phyloP scores from a whole-genome alignment of 2,329 filamentous ascomycete species.

The Lachnellula occidentalis region DNA sequence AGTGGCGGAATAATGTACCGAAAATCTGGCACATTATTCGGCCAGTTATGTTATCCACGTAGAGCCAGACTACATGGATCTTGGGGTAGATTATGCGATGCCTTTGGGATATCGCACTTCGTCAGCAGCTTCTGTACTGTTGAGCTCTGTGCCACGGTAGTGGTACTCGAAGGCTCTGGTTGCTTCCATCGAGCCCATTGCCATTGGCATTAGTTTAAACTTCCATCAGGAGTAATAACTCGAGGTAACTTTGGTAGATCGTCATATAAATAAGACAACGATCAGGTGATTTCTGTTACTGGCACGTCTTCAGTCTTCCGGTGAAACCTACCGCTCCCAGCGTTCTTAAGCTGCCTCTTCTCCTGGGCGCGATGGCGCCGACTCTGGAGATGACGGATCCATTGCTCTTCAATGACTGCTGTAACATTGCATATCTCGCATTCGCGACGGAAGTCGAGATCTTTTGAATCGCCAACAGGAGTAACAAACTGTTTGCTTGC shows the following conservation, averaged over 20 bases:
- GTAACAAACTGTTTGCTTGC: slow-evolving; percentile 52
- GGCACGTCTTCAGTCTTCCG: slow-evolving; percentile 2
- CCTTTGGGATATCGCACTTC: too few relatives aligned
- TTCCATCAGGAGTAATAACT: too few relatives aligned
- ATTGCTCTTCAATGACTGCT: slow-evolving; percentile 49
- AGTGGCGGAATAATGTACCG: too few relatives aligned
- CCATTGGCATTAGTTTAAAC: too few relatives aligned
- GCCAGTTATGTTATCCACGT: too few relatives aligned
- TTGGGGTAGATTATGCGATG: too few relatives aligned
- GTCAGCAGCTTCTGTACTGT: too few relatives aligned
- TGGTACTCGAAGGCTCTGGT: too few relatives aligned
- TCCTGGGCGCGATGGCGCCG: slow-evolving; percentile 34
- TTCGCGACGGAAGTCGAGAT: slow-evolving; percentile 45
- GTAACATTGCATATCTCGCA: slow-evolving; percentile 72
- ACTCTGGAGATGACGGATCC: slow-evolving; percentile 42
- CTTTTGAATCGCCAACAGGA: slow-evolving; percentile 38
- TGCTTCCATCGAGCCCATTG: not conserved
- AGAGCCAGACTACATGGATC: too few relatives aligned
- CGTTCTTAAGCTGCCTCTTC: slow-evolving; percentile 25
- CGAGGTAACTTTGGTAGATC: too few relatives aligned
- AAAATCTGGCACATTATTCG: too few relatives aligned
- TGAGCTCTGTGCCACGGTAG: too few relatives aligned
- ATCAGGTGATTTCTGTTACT: slow-evolving; percentile 3
- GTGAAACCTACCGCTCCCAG: slow-evolving; percentile 14
- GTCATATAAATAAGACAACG: not conserved